phyloP scores from a whole-genome alignment of 2,329 filamentous ascomycete species.

The Monosporascus ibericus region DNA sequence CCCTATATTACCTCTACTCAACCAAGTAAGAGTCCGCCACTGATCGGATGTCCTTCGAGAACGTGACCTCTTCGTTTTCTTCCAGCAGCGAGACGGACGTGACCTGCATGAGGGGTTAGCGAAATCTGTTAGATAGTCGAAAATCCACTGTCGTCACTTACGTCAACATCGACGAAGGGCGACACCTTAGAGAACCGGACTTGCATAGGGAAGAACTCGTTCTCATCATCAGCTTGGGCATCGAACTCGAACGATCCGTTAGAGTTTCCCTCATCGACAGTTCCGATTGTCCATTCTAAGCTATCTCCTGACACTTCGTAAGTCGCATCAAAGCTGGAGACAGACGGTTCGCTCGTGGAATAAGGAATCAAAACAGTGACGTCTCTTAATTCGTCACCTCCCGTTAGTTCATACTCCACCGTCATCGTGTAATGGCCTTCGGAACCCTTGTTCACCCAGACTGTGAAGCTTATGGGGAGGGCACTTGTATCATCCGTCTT shows the following conservation, averaged over 20 bases:
- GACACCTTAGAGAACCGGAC: constrained; percentile 80
- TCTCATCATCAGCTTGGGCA: constrained; percentile 77
- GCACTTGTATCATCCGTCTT: constrained; percentile 74
- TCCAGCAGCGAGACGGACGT: constrained; percentile 64
- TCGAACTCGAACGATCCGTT: constrained; percentile 94
- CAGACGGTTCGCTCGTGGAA: constrained; percentile 72
- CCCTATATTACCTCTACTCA: constrained; percentile 46
- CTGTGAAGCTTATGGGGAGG: constrained; percentile 90
- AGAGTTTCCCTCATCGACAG: constrained; percentile 73
- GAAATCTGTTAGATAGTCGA: neutral
- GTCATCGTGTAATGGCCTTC: constrained; percentile 82
- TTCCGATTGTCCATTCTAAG: constrained; percentile 89
- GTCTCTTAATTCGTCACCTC: constrained; percentile 71
- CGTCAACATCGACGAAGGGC: constrained; percentile 89
- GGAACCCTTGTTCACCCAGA: constrained; percentile 89
- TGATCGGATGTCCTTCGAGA: constrained; percentile 76
- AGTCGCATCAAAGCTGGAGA: constrained; percentile 88
- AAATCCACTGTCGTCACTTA: constrained; percentile 45
- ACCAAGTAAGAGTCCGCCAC: constrained; percentile 71
- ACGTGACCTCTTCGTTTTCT: constrained; percentile 71
- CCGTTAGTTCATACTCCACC: constrained; percentile 90
- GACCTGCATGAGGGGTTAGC: constrained; percentile 44
- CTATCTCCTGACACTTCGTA: constrained; percentile 92
- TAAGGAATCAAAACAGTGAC: constrained; percentile 88
- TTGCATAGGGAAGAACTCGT: constrained; percentile 97